phyloP scores from a whole-genome alignment of 305 asterid genomes.

The Stenogyne calaminthoides region DNA sequence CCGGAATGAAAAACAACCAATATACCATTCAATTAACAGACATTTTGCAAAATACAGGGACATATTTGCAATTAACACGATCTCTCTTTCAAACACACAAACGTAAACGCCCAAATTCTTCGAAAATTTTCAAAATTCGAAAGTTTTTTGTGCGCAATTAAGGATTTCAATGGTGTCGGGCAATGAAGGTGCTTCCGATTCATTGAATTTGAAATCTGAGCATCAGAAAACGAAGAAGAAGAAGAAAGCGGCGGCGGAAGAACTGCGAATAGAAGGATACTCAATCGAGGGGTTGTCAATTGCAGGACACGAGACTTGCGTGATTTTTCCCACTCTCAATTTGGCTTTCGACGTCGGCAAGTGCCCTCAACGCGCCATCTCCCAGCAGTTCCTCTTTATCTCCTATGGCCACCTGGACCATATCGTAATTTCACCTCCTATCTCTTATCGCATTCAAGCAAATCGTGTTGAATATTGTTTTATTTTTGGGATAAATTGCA shows the following conservation, averaged over 20 bases:
- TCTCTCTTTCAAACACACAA: no score
- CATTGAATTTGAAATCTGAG: conserved; percentile 18
- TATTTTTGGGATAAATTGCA: no score
- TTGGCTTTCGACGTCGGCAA: no score
- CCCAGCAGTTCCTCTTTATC: conserved; percentile 90
- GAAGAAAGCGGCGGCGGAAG: conserved; percentile 47
- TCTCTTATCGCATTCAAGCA: not conserved
- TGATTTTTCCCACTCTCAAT: conserved; percentile 74
- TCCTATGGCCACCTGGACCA: conserved; percentile 99
- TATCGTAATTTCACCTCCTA: conserved; percentile 46
- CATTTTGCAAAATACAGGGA: no score
- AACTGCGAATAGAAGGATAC: conserved; percentile 65
- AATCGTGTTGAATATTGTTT: no score
- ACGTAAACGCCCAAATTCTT: not conserved
- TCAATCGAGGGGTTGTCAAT: conserved; percentile 78
- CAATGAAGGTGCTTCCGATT: conserved; percentile 11
- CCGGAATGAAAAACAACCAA: no score
- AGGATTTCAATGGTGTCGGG: conserved; percentile 30
- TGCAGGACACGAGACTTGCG: conserved; percentile 93
- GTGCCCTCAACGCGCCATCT: conserved; percentile 89
- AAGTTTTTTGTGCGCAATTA: not conserved
- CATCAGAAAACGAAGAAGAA: conserved; percentile 48
- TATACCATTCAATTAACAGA: no score
- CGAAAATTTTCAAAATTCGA: no score
- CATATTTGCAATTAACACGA: no score